These are phyloP conservation scores for Chenopodium formosanum DNA, from an alignment of 148 eudicot species.

Conservation along the genomic window DNA sequence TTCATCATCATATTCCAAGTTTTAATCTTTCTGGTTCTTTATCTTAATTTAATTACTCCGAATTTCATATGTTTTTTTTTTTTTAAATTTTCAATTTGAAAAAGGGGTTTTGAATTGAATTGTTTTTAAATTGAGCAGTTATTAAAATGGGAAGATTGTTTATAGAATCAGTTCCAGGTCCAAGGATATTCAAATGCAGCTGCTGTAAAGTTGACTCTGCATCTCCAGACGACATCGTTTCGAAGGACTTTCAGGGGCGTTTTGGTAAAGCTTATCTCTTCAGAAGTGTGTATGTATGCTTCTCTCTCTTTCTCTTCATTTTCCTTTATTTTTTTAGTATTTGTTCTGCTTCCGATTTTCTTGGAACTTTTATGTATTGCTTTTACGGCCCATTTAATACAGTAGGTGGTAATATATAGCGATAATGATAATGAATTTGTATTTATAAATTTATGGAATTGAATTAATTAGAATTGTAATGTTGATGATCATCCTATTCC, in stretches of 20 bases:
- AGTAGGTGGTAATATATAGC: too few species aligned
- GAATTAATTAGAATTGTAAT: neutral
- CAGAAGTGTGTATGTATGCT: constrained; percentile 17
- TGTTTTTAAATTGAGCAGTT: neutral
- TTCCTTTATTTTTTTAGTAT: neutral
- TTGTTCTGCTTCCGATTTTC: too few species aligned
- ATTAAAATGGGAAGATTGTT: constrained; percentile 26
- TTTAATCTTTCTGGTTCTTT: too few species aligned
- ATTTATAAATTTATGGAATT: too few species aligned
- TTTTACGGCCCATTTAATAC: too few species aligned
- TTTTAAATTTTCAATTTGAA: too few species aligned
- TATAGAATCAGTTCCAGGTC: constrained; percentile 17
- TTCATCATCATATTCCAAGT: neutral
- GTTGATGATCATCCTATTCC: neutral
- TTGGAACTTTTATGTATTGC: too few species aligned
- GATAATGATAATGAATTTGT: too few species aligned
- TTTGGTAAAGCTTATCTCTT: constrained; percentile 29
- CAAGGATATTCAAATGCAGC: constrained; percentile 29
- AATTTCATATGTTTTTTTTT: too few species aligned
- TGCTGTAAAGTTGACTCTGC: constrained; percentile 31
- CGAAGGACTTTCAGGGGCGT: constrained; percentile 24
- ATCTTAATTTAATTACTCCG: too few species aligned
- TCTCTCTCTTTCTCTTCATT: neutral
- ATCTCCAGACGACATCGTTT: constrained; percentile 23
- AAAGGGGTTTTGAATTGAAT: neutral